These are phyloP conservation scores for Spathaspora passalidarum DNA, from an alignment of 805 yeast genomes.

Conservation along the genomic window DNA sequence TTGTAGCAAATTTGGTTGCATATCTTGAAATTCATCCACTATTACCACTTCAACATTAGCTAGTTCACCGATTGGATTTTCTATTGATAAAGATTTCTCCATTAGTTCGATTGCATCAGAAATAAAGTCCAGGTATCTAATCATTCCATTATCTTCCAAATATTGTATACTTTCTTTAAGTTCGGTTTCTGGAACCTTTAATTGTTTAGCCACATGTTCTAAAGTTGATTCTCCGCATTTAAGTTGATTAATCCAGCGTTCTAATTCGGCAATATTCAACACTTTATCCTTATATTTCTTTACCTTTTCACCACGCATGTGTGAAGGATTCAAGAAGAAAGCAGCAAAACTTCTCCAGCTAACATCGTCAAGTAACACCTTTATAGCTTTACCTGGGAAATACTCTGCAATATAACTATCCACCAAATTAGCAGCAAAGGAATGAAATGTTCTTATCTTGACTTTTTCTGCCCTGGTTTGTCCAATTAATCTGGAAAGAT, in stretches of 20 bases:
- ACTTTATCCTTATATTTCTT: constrained; percentile 6
- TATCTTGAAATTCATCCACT: constrained; percentile 76
- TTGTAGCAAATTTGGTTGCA: constrained; percentile 49
- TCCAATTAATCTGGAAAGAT: constrained; percentile 33
- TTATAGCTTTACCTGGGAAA: constrained; percentile 14
- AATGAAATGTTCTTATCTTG: constrained; percentile 59
- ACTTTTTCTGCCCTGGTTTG: constrained; percentile 28
- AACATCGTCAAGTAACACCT: constrained; percentile 48
- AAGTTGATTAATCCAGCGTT: constrained; percentile 18
- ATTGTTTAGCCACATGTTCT: constrained; percentile 21
- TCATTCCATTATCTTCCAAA: constrained; percentile 30
- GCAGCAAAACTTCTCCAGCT: constrained; percentile 44
- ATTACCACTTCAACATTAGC: constrained; percentile 37
- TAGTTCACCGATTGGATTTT: constrained; percentile 18
- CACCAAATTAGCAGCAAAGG: constrained; percentile 44
- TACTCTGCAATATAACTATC: constrained; percentile 39
- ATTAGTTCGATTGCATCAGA: constrained; percentile 28
- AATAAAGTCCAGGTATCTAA: constrained; percentile 35
- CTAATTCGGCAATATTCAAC: constrained; percentile 16
- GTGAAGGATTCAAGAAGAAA: constrained; percentile 33
- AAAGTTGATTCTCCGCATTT: constrained; percentile 19
- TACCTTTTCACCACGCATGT: not conserved
- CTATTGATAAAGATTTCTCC: constrained; percentile 18
- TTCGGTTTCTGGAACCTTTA: constrained; percentile 24
- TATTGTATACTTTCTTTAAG: constrained; percentile 24